Base-by-base conservation (phyloP, 495 filamentous ascomycete genomes). In the Neurospora cerealis region DNA sequence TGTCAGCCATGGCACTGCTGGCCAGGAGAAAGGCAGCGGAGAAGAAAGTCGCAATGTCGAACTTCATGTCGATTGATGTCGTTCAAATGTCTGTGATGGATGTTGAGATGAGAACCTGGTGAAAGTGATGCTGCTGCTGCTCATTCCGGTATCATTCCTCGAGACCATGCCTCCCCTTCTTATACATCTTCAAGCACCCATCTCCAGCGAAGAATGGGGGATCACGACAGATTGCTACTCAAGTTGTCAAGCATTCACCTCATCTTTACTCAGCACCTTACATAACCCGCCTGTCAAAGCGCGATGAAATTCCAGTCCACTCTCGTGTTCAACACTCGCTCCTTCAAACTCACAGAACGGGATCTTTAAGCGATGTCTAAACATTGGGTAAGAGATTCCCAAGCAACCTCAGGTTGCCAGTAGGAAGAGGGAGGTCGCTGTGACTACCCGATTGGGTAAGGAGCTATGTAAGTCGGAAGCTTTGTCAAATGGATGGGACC, bases 21-120 rank as follows among this genome's bases (percentile, higher is more conserved):
- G 69, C 77, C 77, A 74, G 32, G 17, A 78, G 41, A 69, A 71
- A 75, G 42, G 74, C 74, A 34, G 77, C 46, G 46, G 46, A 72
- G 19, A 78, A 41, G 40, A 78, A 54, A 41, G 69, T 28, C 11
- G 46, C 41, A 69, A 70, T 19, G 7, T 41, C 21, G 71, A 74
- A 69, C 54, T 74, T 76, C 75, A 76, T 76, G 17, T 69, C 73
- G 75, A 5, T 41, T 62, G 75, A 46, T 40, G 19, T 42, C 28
- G 41, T 7, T 72, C 28, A 9, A 42, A n/a, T n/a, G n/a, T n/a
- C n/a, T n/a, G n/a, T n/a, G n/a, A n/a, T n/a, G n/a, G 0, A 34
- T 3, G 2, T n/a, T 5, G 7, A 24, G 13, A 15, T 32, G 39
- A 21, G 32, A 39, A 48, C 32, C 46, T 0, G 36, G 46, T 39